phyloP scores from a whole-genome alignment of 2,329 filamentous ascomycete species.

The Metarhizium album region DNA sequence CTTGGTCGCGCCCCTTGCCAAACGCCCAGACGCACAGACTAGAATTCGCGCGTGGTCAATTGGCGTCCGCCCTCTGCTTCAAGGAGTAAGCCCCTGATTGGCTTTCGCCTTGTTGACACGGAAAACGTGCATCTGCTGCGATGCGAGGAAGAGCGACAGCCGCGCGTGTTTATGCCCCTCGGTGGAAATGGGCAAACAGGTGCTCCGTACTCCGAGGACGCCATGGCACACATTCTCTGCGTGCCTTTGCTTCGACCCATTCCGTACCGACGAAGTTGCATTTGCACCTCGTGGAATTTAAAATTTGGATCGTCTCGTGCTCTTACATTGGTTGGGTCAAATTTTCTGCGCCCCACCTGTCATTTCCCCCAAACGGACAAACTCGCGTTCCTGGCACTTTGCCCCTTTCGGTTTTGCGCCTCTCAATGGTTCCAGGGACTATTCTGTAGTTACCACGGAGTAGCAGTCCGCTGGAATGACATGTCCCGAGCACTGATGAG shows the following conservation, averaged over 20 bases:
- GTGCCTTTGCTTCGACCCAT: no score
- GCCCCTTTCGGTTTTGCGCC: neutral
- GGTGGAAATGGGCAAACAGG: no score
- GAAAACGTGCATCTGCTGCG: neutral
- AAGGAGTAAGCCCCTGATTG: neutral
- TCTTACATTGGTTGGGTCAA: slow-evolving; percentile 9
- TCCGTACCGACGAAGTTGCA: no score
- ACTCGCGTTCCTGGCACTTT: slow-evolving; percentile 11
- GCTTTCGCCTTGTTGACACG: neutral
- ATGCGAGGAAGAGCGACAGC: neutral
- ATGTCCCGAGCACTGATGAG: no score
- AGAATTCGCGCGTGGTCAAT: neutral
- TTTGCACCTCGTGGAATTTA: no score
- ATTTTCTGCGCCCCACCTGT: neutral
- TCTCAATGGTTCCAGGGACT: neutral
- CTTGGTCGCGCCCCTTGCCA: neutral
- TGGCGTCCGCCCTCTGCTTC: neutral
- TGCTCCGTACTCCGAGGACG: no score
- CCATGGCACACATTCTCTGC: no score
- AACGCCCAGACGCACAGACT: neutral
- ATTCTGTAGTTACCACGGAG: no score
- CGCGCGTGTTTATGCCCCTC: no score
- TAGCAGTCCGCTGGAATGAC: no score
- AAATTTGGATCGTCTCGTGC: slow-evolving; percentile 21
- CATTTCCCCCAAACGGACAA: neutral